Conservation (phyloP, 257 asterid genomes). For the Leonotis leonurus region DNA sequence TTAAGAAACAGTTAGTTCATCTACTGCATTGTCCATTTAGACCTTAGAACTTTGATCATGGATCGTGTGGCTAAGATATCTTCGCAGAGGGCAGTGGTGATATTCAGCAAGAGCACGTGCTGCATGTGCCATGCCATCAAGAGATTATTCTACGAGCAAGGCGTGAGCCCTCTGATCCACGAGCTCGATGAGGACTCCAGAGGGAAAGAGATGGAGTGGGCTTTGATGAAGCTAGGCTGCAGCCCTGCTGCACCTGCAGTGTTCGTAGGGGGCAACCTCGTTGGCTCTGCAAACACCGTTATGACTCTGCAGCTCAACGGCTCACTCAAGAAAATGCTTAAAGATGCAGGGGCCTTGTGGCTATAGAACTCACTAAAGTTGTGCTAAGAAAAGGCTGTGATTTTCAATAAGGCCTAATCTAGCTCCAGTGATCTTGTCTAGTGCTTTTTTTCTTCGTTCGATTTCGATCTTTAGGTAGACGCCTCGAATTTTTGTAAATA, state of each 20-base stretch:
- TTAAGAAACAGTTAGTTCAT: background rate
- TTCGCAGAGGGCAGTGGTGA: slow-evolving; percentile 67
- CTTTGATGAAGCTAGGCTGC: slow-evolving; percentile 54
- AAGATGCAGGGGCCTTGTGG: slow-evolving; percentile 83
- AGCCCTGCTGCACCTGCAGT: slow-evolving; percentile 66
- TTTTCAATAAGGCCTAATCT: background rate
- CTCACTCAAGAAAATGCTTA: slow-evolving; percentile 63
- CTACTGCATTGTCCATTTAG: background rate
- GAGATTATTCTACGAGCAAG: slow-evolving; percentile 67
- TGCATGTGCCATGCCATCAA: slow-evolving; percentile 86
- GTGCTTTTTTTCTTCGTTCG: background rate
- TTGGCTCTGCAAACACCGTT: slow-evolving; percentile 61
- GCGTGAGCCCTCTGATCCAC: slow-evolving; percentile 67
- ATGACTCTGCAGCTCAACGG: slow-evolving; percentile 73
- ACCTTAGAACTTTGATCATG: background rate
- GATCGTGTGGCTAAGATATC: slow-evolving; percentile 44
- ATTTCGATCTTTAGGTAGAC: background rate
- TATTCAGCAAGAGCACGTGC: slow-evolving; percentile 69
- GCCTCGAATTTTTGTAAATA: background rate
- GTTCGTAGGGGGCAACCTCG: slow-evolving; percentile 55
- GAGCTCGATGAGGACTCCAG: slow-evolving; percentile 52
- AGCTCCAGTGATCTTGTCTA: background rate
- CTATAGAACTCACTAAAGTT: too few species aligned
- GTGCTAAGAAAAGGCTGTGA: background rate
- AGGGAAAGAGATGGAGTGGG: slow-evolving; percentile 61